Evolutionary conservation across 2,329 filamentous ascomycete species (phyloP).

Genomic region (Pseudocercospora macadamiae): DNA sequence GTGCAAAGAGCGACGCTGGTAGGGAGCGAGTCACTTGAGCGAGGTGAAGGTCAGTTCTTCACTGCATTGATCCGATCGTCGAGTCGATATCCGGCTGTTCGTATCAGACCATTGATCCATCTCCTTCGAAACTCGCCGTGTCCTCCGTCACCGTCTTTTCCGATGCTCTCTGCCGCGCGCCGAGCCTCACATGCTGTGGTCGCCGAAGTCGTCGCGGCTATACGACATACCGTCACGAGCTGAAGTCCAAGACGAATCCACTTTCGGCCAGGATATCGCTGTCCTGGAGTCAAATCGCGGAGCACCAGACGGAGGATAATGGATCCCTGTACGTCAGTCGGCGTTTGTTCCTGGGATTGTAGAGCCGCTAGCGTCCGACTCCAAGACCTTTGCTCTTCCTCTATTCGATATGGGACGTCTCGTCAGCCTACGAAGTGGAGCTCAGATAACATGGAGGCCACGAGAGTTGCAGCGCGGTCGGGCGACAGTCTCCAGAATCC

Average conservation of each 20-base stretch:
- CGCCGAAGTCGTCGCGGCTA: neutral
- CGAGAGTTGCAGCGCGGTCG: neutral
- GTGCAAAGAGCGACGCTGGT: too few relatives aligned
- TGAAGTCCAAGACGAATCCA: neutral
- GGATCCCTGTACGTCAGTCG: neutral
- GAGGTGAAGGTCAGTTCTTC: too few relatives aligned
- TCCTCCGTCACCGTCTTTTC: neutral
- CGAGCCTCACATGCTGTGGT: neutral
- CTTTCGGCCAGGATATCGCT: neutral
- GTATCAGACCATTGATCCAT: too few relatives aligned
- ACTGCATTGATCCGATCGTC: too few relatives aligned
- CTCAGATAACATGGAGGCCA: too few relatives aligned
- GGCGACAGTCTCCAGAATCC: neutral
- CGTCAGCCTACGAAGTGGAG: neutral
- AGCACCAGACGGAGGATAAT: neutral
- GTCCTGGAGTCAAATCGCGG: neutral
- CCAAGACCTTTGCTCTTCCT: neutral
- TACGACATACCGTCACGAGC: neutral
- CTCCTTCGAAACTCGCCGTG: neutral
- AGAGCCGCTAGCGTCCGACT: conserved; percentile 2
- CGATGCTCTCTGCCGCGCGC: neutral
- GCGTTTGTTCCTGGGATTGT: neutral
- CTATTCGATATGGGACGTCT: neutral
- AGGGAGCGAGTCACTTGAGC: too few relatives aligned
- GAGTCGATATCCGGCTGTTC: too few relatives aligned